Evolutionary conservation across 768 basidiomycete genomes (phyloP).

Genomic region (Floccularia luteovirens): DNA sequence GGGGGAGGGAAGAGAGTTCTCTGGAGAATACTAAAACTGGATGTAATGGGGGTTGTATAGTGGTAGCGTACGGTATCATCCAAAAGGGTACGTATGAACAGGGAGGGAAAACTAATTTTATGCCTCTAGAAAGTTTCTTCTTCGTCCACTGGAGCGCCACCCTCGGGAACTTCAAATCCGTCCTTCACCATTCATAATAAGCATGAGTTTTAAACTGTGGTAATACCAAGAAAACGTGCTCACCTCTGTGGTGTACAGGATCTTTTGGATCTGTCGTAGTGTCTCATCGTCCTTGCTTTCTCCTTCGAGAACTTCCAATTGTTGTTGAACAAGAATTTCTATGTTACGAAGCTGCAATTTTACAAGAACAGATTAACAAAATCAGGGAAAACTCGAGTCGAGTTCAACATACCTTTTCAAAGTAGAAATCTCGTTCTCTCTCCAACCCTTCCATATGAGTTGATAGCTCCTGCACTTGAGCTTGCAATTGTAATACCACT

Average conservation of each 20-base stretch:
- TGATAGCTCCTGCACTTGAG: slow-evolving; percentile 77
- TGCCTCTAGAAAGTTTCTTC: slow-evolving; percentile 68
- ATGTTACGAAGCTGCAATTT: slow-evolving; percentile 98
- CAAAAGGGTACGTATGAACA: not conserved
- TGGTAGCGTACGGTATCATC: not conserved
- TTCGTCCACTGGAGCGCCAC: slow-evolving; percentile 48
- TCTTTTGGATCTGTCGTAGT: slow-evolving; percentile 79
- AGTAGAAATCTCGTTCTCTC: slow-evolving; percentile 98
- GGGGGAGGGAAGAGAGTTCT: too few species aligned
- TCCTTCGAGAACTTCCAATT: slow-evolving; percentile 54
- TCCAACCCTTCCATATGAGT: slow-evolving; percentile 83
- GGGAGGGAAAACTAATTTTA: slow-evolving; percentile 1
- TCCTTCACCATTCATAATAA: slow-evolving; percentile 41
- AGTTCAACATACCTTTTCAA: slow-evolving; percentile 69
- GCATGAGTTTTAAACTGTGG: not conserved
- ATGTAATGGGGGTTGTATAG: not conserved
- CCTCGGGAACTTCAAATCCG: slow-evolving; percentile 88
- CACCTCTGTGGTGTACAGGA: slow-evolving; percentile 94
- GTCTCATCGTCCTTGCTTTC: slow-evolving; percentile 51
- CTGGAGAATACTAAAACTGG: not conserved
- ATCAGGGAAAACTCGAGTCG: not conserved
- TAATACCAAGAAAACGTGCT: slow-evolving; percentile 10
- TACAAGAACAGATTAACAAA: not conserved
- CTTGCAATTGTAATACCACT: slow-evolving; percentile 57
- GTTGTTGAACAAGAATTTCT: slow-evolving; percentile 86